phyloP scores from a whole-genome alignment of 129 eudicot species.

The Pulicaria dysenterica region DNA sequence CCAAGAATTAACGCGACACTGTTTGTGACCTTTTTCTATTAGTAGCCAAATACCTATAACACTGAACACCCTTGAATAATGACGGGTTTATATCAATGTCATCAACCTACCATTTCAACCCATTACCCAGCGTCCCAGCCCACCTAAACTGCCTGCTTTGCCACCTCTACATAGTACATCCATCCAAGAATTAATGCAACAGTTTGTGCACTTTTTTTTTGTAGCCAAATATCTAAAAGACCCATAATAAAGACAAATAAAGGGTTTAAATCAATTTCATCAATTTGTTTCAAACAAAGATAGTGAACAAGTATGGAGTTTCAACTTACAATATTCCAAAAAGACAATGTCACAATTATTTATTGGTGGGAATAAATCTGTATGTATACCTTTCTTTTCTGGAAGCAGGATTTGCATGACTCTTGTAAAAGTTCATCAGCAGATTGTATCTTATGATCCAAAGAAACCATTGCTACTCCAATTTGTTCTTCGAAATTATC shows the following conservation, averaged over 20 bases:
- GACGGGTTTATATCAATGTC: neutral
- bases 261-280: conserved; percentile 1
- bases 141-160: neutral
- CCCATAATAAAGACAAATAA: conserved; percentile 4
- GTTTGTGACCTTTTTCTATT: no score
- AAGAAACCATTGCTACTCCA: conserved; percentile 43
- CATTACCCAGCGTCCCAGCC: neutral
- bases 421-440: conserved; percentile 51
- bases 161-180: conserved; percentile 9
- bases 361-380: conserved; percentile 4
- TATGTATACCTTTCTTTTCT: conserved; percentile 60
- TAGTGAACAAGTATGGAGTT: neutral
- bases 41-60: no score
- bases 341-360: neutral
- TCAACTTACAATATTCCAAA: neutral
- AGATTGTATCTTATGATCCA: conserved; percentile 53
- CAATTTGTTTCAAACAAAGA: neutral
- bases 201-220: neutral
- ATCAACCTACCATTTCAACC: neutral
- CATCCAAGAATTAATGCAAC: neutral
- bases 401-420: conserved; percentile 52
- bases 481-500: conserved; percentile 50
- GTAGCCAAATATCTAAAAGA: conserved; percentile 15
- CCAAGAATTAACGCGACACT: no score
- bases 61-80: no score